phyloP scores from a whole-genome alignment of 768 basidiomycete species.

The Crassisporium funariophilum region DNA sequence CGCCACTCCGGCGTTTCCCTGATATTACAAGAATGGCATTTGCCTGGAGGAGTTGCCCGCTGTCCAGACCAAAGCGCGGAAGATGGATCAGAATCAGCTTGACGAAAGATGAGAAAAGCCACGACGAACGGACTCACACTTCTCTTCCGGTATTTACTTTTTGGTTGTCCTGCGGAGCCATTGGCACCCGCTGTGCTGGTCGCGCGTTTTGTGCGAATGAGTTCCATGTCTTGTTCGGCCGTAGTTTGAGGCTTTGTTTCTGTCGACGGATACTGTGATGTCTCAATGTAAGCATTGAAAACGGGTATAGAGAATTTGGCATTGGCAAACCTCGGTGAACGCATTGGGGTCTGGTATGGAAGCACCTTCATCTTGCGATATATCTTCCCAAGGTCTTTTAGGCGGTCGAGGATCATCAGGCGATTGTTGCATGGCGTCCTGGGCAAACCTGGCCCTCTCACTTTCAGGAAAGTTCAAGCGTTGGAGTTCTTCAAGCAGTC shows the following conservation, averaged over 20 bases:
- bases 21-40: conserved; percentile 87
- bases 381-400: conserved; percentile 82
- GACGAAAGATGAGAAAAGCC: conserved; percentile 10
- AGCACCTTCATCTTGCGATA: conserved; percentile 48
- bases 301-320: not conserved
- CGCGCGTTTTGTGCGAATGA: conserved; percentile 81
- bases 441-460: conserved; percentile 30
- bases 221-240: conserved; percentile 84
- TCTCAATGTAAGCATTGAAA: not conserved
- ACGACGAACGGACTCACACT: conserved; percentile 71
- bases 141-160: conserved; percentile 83
- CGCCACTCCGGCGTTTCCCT: conserved; percentile 90
- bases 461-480: conserved; percentile 42
- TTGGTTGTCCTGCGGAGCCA: conserved; percentile 55
- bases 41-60: conserved; percentile 85
- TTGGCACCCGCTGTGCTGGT: conserved; percentile 61
- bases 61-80: conserved; percentile 39
- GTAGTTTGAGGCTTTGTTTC: conserved; percentile 53
- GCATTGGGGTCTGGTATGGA: conserved; percentile 23
- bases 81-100: conserved; percentile 8
- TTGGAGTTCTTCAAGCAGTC: conserved; percentile 63
- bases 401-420: conserved; percentile 62
- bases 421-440: conserved; percentile 31
- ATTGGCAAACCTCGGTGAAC: conserved; percentile 35
- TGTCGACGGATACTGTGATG: conserved; percentile 1